Percentiles rank a stretch among this genome's conserved stretches.
Evolutionary conservation across 2,329 filamentous ascomycete species (phyloP).

Genomic region (Plectosphaerella plurivora): DNA sequence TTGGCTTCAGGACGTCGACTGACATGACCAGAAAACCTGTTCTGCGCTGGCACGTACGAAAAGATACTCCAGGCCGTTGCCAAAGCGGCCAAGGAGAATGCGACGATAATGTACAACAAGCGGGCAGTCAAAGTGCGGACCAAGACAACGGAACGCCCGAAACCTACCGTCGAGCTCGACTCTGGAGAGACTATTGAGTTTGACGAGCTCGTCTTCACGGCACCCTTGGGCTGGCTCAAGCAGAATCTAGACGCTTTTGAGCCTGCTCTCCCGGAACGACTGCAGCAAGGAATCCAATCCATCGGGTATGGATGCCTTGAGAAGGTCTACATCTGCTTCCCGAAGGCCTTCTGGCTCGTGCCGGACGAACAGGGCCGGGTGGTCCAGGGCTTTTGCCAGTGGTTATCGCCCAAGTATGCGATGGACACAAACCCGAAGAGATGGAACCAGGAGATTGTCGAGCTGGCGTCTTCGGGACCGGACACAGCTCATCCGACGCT

Average conservation of each 20-base stretch:
- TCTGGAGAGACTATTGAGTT: constrained; percentile 45
- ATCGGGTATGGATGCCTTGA: constrained; percentile 69
- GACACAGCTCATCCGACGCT: constrained; percentile 69
- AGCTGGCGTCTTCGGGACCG: constrained; percentile 62
- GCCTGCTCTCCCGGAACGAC: constrained; percentile 52
- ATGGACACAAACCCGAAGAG: constrained; percentile 52
- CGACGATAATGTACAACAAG: constrained; percentile 47
- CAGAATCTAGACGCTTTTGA: constrained; percentile 51
- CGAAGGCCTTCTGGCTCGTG: constrained; percentile 66
- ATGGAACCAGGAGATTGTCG: constrained; percentile 76
- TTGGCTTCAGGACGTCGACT: constrained; percentile 4
- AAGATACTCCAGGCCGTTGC: constrained; percentile 56
- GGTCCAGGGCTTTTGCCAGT: constrained; percentile 68
- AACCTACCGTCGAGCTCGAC: constrained; percentile 38
- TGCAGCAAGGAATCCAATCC: constrained; percentile 57
- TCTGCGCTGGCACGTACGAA: constrained; percentile 55
- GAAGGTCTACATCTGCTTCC: constrained; percentile 69
- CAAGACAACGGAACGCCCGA: constrained; percentile 19
- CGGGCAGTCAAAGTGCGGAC: constrained; percentile 39
- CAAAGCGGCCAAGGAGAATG: constrained; percentile 48
- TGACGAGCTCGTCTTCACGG: constrained; percentile 65
- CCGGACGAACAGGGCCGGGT: constrained; percentile 32
- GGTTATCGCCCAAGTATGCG: constrained; percentile 68
- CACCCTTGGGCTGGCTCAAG: constrained; percentile 66
- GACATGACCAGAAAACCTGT: constrained; percentile 46